phyloP scores from a whole-genome alignment of 2,329 filamentous ascomycete species.

The Fusarium sp. region DNA sequence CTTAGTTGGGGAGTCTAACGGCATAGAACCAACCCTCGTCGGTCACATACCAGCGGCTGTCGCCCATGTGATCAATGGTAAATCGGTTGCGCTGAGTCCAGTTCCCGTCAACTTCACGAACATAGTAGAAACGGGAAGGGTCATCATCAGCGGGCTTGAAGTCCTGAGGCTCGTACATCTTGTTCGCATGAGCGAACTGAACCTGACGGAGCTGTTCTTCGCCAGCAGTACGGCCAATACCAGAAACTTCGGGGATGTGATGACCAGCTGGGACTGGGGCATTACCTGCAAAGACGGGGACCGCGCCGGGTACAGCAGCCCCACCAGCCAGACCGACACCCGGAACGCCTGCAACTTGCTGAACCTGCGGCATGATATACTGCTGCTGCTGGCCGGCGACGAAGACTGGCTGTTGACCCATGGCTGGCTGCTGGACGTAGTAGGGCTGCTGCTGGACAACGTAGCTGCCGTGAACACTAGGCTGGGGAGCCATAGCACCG shows the following conservation, averaged over 20 bases:
- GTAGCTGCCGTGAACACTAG: constrained; percentile 48
- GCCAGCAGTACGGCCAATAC: constrained; percentile 65
- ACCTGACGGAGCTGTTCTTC: constrained; percentile 65
- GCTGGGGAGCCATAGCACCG: constrained; percentile 49
- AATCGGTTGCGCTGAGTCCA: constrained; percentile 73
- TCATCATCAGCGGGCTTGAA: constrained; percentile 75
- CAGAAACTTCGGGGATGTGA: constrained; percentile 64
- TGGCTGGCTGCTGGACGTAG: constrained; percentile 52
- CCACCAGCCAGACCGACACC: constrained; percentile 48
- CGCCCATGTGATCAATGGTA: constrained; percentile 72
- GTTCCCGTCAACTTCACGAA: constrained; percentile 72
- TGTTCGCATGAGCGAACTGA: constrained; percentile 65
- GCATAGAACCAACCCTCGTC: constrained; percentile 74
- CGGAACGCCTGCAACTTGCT: constrained; percentile 49
- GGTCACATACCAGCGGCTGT: constrained; percentile 72
- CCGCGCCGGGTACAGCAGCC: constrained; percentile 41
- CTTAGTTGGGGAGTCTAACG: constrained; percentile 64
- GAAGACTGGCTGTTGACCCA: constrained; percentile 53
- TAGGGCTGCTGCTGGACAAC: constrained; percentile 55
- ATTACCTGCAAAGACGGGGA: constrained; percentile 61
- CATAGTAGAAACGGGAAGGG: constrained; percentile 72
- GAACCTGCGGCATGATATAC: constrained; percentile 47
- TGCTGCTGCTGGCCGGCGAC: constrained; percentile 49
- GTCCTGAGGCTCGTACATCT: constrained; percentile 71
- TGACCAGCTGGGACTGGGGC: constrained; percentile 47